Conservation (phyloP, 2,329 filamentous ascomycete species). For the Alternaria consortialis region DNA sequence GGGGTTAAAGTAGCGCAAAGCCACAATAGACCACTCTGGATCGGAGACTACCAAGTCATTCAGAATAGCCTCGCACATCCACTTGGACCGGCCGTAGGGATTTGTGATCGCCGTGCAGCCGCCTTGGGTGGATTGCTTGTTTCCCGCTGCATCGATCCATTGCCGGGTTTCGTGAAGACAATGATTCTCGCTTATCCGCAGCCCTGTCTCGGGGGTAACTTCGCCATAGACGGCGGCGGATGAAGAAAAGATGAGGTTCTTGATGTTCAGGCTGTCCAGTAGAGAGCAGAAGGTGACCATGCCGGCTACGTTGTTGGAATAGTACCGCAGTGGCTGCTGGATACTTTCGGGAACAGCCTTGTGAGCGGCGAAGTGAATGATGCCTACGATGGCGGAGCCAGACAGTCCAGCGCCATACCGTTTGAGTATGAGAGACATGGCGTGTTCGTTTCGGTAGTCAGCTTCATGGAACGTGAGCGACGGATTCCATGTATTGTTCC, state of each 20-base stretch:
- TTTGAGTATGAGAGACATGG: conserved; percentile 16
- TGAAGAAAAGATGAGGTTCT: conserved; percentile 70
- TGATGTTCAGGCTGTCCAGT: conserved; percentile 65
- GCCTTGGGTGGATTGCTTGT: conserved; percentile 2
- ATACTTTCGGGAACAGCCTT: conserved; percentile 71
- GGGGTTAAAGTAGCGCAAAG: conserved; percentile 69
- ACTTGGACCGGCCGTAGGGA: conserved; percentile 71
- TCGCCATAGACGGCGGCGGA: conserved; percentile 70
- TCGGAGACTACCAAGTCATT: conserved; percentile 66
- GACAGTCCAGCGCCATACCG: conserved; percentile 31
- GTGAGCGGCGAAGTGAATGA: conserved; percentile 72
- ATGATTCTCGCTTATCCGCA: conserved; percentile 61
- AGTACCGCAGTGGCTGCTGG: conserved; percentile 66
- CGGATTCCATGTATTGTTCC: conserved; percentile 33
- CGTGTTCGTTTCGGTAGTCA: conserved; percentile 50
- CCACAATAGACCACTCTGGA: conserved; percentile 67
- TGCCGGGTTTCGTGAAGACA: conserved; percentile 52
- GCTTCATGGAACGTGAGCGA: conserved; percentile 54
- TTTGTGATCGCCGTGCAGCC: conserved; percentile 58
- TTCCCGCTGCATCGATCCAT: conserved; percentile 4
- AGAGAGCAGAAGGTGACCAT: conserved; percentile 64
- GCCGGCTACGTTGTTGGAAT: conserved; percentile 70
- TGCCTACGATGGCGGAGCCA: conserved; percentile 59
- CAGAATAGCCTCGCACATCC: conserved; percentile 70
- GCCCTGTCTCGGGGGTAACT: conserved; percentile 41